A percentile compares a stretch with the other conserved stretches of the same genome.
These are phyloP conservation scores for Erythrophleum ivorense DNA, from an alignment of 331 rosid genomes.

Conservation along the genomic window DNA sequence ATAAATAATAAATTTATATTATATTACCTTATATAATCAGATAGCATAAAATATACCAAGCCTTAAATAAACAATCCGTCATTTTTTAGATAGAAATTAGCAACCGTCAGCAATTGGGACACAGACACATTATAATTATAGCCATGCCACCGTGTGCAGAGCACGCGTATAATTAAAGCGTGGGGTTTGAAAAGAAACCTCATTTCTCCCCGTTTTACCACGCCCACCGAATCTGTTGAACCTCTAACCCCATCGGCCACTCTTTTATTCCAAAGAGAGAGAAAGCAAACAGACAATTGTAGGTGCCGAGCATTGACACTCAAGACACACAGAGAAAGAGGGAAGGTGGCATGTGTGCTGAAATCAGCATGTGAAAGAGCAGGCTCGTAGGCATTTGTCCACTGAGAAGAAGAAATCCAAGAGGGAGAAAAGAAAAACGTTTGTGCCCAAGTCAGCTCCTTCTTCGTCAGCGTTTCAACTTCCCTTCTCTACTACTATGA, in stretches of 20 bases:
- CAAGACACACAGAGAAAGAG: slow-evolving; percentile 23
- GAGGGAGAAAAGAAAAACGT: background rate
- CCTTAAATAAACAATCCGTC: too few relatives aligned
- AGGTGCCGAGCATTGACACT: slow-evolving; percentile 43
- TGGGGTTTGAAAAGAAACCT: background rate
- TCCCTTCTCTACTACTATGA: background rate
- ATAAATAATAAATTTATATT: too few relatives aligned
- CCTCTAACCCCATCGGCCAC: background rate
- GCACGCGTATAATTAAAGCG: slow-evolving; percentile 32
- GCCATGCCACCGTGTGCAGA: background rate
- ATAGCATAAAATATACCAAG: too few relatives aligned
- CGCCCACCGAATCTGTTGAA: slow-evolving; percentile 28
- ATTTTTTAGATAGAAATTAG: too few relatives aligned
- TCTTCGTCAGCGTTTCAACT: slow-evolving; percentile 20
- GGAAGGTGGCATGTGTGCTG: background rate
- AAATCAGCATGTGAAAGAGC: background rate
- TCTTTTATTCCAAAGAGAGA: slow-evolving; percentile 12
- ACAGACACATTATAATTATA: background rate
- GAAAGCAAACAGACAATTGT: slow-evolving; percentile 34
- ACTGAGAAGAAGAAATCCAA: background rate
- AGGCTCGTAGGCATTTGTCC: background rate
- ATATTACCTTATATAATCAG: too few relatives aligned
- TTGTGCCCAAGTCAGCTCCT: slow-evolving; percentile 47
- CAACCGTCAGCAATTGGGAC: background rate
- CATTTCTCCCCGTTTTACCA: slow-evolving; percentile 30